A percentile compares a stretch with the other conserved stretches of the same genome.
phyloP scores from a whole-genome alignment of 2,329 filamentous ascomycete genomes.

The Ophiostoma himal-ulmi region DNA sequence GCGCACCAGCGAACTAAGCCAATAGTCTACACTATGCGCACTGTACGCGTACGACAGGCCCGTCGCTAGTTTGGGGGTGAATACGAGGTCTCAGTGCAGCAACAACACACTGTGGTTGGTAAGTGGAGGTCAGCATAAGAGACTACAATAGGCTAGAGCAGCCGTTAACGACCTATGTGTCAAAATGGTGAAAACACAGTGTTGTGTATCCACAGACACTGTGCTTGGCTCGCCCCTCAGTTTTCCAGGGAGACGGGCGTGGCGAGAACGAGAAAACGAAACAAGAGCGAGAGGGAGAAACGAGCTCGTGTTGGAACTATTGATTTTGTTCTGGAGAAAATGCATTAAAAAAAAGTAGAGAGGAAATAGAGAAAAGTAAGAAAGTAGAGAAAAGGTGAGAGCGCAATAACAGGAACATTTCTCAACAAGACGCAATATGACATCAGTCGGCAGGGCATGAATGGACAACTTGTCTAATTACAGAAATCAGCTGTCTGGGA shows the following conservation, averaged over 20 bases:
- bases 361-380: background rate
- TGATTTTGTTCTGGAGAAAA: background rate
- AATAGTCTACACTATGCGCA: background rate
- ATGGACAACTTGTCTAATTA: no score
- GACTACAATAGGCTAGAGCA: background rate
- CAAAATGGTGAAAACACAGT: background rate
- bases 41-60: background rate
- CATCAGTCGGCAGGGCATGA: background rate
- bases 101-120: background rate
- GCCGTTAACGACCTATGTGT: background rate
- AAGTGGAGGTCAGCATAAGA: background rate
- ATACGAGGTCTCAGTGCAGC: background rate
- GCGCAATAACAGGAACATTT: background rate
- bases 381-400: background rate
- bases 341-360: background rate
- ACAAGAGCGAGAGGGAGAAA: no score
- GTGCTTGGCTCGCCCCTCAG: background rate
- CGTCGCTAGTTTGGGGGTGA: constrained; percentile 2
- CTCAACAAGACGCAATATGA: constrained; percentile 2
- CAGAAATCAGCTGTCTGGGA: no score
- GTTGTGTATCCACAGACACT: background rate
- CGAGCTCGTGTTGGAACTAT: background rate
- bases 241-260: background rate
- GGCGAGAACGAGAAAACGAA: background rate
- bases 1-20: no score